phyloP scores from a whole-genome alignment of 352 stramenopile species.

The Globisporangium solare region DNA sequence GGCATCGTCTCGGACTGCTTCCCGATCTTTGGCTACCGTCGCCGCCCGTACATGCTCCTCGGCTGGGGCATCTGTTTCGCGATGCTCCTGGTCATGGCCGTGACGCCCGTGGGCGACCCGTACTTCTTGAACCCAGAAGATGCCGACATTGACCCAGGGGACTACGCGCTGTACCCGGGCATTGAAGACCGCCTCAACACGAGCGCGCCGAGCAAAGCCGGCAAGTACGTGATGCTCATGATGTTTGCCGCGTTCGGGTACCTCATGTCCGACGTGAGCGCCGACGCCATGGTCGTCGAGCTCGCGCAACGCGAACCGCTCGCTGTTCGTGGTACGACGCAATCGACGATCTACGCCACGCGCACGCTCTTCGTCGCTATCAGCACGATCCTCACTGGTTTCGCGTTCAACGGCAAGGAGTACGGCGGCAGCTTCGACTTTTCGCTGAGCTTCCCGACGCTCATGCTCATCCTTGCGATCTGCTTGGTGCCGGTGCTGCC shows the following conservation, averaged over 20 bases:
- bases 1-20: conserved; percentile 53
- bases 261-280: conserved; percentile 35
- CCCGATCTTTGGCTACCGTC: conserved; percentile 42
- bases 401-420: conserved; percentile 23
- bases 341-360: conserved; percentile 19
- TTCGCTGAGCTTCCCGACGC: neutral
- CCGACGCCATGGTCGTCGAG: conserved; percentile 29
- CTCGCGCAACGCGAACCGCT: conserved; percentile 19
- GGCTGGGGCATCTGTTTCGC: conserved; percentile 21
- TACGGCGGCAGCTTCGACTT: conserved; percentile 26
- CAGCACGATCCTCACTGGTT: conserved; percentile 14
- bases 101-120: no score
- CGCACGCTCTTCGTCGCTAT: conserved; percentile 14
- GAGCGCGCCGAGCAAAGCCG: no score
- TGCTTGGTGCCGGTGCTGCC: conserved; percentile 10
- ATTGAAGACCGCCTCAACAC: no score
- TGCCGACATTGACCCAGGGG: no score
- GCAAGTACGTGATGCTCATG: no score
- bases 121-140: no score
- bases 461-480: conserved; percentile 16
- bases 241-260: conserved; percentile 30
- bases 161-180: no score
- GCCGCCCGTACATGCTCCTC: conserved; percentile 51
- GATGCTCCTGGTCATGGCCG: no score
- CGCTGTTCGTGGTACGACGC: conserved; percentile 15